phyloP scores from a whole-genome alignment of 2,329 filamentous ascomycete genomes.

The Didymellaceae sp. region DNA sequence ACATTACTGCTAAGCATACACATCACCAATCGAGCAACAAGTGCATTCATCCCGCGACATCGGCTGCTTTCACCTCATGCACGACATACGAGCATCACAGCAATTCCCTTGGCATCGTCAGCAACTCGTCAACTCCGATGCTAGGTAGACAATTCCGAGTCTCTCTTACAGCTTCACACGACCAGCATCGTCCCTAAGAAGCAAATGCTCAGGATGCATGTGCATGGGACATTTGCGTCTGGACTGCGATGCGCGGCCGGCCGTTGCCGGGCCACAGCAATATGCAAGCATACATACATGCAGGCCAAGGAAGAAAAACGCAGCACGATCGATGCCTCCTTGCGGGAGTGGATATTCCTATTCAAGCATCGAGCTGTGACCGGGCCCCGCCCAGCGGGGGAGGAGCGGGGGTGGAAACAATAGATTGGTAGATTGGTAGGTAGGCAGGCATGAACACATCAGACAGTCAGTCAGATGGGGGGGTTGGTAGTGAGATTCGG shows the following conservation, averaged over 20 bases:
- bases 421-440: too few relatives aligned
- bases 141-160: neutral
- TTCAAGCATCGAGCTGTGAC: neutral
- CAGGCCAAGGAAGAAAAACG: slow-evolving; percentile 5
- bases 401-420: too few relatives aligned
- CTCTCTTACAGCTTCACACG: too few relatives aligned
- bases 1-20: neutral
- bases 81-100: neutral
- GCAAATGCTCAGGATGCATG: slow-evolving; percentile 6
- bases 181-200: neutral
- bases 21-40: neutral
- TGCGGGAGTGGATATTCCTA: neutral
- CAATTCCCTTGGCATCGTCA: neutral
- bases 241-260: slow-evolving; percentile 11
- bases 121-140: neutral
- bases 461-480: neutral
- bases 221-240: slow-evolving; percentile 1
- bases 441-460: too few relatives aligned
- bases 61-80: neutral
- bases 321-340: neutral
- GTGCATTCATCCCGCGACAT: neutral
- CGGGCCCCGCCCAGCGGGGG: neutral
- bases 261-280: slow-evolving; percentile 5
- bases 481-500: neutral
- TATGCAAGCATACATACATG: slow-evolving; percentile 6